These are phyloP conservation scores for Trichoderma sp. DNA, from an alignment of 2,329 filamentous ascomycete genomes.

Conservation along the genomic window DNA sequence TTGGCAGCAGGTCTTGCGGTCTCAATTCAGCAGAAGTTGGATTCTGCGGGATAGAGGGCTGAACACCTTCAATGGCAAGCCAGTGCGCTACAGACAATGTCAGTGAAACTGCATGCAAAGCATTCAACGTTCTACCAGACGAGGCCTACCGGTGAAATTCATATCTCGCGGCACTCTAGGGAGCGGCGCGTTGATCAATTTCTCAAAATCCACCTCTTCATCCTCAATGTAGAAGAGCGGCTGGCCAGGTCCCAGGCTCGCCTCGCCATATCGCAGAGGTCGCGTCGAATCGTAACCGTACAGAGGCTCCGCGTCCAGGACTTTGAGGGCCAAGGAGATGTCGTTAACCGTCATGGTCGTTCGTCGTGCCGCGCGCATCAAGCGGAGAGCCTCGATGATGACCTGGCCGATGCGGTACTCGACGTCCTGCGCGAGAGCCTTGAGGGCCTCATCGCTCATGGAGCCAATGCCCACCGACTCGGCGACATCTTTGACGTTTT, in stretches of 20 bases:
- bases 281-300: constrained; percentile 95
- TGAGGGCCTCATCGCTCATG: constrained; percentile 81
- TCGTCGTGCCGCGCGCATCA: constrained; percentile 89
- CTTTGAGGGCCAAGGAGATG: constrained; percentile 78
- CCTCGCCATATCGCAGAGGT: constrained; percentile 88
- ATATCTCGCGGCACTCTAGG: constrained; percentile 94
- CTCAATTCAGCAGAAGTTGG: constrained; percentile 83
- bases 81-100: constrained; percentile 70
- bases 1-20: constrained; percentile 82
- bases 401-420: constrained; percentile 95
- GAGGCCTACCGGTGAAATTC: constrained; percentile 75
- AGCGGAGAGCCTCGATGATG: constrained; percentile 89
- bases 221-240: constrained; percentile 97
- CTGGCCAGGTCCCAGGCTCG: constrained; percentile 88
- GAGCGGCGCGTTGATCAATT: constrained; percentile 92
- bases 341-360: constrained; percentile 89
- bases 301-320: constrained; percentile 89
- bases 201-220: constrained; percentile 98
- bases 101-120: neutral
- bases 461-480: constrained; percentile 88
- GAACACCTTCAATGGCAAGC: constrained; percentile 96
- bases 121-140: neutral
- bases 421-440: constrained; percentile 87
- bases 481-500: constrained; percentile 93
- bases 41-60: constrained; percentile 95